Evolutionary conservation across 2,329 filamentous ascomycete genomes (phyloP).

Genomic region (Paracorniculantispora psalliotae): DNA sequence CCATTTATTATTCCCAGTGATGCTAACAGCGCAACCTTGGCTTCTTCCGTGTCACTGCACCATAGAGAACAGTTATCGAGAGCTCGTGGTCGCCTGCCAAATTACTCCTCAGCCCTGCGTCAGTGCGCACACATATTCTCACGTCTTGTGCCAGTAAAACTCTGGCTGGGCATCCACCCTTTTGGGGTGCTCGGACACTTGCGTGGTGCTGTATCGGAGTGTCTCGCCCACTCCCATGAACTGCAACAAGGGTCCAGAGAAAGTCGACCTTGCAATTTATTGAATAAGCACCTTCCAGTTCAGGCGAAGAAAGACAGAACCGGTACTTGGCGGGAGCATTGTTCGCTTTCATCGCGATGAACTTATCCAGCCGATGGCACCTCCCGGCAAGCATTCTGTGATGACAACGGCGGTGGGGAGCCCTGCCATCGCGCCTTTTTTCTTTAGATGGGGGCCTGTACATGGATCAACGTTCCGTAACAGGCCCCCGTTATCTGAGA

Average conservation of each 20-base stretch:
- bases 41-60: not conserved
- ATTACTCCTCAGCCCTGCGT: conserved; percentile 8
- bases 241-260: not conserved
- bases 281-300: not conserved
- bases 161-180: not conserved
- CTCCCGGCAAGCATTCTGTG: not conserved
- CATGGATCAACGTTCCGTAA: not conserved
- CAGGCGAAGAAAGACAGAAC: not conserved
- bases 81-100: not conserved
- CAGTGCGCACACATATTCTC: not conserved
- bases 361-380: not conserved
- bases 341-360: not conserved
- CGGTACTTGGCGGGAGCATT: not conserved
- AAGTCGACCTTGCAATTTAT: not conserved
- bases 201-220: not conserved
- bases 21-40: too few relatives aligned
- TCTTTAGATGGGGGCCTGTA: not conserved
- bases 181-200: conserved; percentile 5
- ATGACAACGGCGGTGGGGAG: not conserved
- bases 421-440: not conserved
- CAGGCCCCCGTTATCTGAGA: not conserved
- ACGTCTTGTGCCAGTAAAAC: not conserved
- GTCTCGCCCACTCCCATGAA: not conserved
- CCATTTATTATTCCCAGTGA: not conserved
- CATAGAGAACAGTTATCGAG: not conserved